phyloP scores from a whole-genome alignment of 768 basidiomycete genomes.

The Cystobasidiopsis lactophilus region DNA sequence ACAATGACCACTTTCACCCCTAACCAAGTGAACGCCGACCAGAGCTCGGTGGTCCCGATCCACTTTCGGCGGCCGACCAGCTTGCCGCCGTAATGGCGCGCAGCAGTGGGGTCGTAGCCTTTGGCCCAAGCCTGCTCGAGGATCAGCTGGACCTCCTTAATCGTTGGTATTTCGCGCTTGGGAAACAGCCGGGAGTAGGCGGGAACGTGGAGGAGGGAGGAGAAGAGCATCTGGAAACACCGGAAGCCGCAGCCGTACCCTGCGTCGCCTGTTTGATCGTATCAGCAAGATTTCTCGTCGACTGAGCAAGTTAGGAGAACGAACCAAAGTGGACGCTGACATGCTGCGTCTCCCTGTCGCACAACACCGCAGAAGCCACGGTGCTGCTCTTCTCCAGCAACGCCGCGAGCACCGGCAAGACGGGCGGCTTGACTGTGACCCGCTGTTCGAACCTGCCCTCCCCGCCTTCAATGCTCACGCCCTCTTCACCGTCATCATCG shows the following conservation, averaged over 20 bases:
- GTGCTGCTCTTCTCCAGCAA: not conserved
- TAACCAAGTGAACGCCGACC: constrained; percentile 11
- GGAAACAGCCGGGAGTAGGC: not conserved
- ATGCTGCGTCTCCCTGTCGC: not conserved
- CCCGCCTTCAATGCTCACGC: too few species aligned
- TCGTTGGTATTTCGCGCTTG: constrained; percentile 8
- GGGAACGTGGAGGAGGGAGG: not conserved
- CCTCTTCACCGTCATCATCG: too few species aligned
- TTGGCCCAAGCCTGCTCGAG: constrained; percentile 15
- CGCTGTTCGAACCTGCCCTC: too few species aligned
- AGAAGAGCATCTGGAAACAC: constrained; percentile 5
- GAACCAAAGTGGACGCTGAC: not conserved
- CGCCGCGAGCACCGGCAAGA: not conserved
- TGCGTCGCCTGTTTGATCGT: not conserved
- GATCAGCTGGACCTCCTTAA: constrained; percentile 12
- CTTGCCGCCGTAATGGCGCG: constrained; percentile 11
- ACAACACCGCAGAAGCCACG: not conserved
- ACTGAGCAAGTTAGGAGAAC: too few species aligned
- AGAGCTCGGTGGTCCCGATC: constrained; percentile 21
- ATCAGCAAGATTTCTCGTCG: too few species aligned
- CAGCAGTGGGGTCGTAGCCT: constrained; percentile 16
- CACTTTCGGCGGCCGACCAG: constrained; percentile 12
- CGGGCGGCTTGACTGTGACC: too few species aligned
- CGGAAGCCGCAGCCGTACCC: not conserved
- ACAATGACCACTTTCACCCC: constrained; percentile 14